Conservation (phyloP, 1,284 basidiomycete species). For the Marasmius sp. region DNA sequence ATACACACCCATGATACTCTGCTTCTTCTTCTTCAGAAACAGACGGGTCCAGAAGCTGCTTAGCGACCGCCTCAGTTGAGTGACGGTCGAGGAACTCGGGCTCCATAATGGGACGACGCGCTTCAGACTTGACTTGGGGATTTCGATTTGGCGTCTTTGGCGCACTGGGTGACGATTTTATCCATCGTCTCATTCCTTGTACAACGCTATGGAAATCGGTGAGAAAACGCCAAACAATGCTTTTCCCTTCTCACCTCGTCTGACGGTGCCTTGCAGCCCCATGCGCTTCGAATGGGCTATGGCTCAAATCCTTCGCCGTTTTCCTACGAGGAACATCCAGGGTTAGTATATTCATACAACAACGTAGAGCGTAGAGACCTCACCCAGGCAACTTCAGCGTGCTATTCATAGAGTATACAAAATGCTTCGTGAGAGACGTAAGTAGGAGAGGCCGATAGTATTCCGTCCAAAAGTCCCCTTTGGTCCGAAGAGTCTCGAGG, state of each 20-base stretch:
- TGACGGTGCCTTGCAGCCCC: constrained; percentile 43
- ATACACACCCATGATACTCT: constrained; percentile 77
- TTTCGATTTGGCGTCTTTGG: constrained; percentile 43
- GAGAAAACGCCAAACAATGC: background rate
- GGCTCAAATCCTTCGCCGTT: constrained; percentile 61
- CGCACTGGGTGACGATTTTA: constrained; percentile 45
- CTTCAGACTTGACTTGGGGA: constrained; percentile 28
- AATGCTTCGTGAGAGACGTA: constrained; percentile 81
- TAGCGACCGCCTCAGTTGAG: constrained; percentile 66
- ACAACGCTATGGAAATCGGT: constrained; percentile 52
- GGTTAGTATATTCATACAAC: background rate
- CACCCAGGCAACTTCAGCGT: constrained; percentile 81
- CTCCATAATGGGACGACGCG: constrained; percentile 29
- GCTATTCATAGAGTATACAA: constrained; percentile 86
- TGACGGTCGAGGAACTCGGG: constrained; percentile 42
- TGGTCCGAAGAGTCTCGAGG: constrained; percentile 53
- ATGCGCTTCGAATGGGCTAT: constrained; percentile 72
- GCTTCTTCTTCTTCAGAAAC: constrained; percentile 64
- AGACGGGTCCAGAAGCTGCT: constrained; percentile 62
- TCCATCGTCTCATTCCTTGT: constrained; percentile 73
- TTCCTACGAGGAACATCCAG: constrained; percentile 44
- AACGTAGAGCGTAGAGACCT: constrained; percentile 18
- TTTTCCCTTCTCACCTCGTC: constrained; percentile 32
- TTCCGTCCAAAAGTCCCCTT: constrained; percentile 83
- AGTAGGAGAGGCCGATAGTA: constrained; percentile 89